These are phyloP conservation scores for Monosporascus sp. DNA, from an alignment of 2,329 filamentous ascomycete species.

Conservation along the genomic window DNA sequence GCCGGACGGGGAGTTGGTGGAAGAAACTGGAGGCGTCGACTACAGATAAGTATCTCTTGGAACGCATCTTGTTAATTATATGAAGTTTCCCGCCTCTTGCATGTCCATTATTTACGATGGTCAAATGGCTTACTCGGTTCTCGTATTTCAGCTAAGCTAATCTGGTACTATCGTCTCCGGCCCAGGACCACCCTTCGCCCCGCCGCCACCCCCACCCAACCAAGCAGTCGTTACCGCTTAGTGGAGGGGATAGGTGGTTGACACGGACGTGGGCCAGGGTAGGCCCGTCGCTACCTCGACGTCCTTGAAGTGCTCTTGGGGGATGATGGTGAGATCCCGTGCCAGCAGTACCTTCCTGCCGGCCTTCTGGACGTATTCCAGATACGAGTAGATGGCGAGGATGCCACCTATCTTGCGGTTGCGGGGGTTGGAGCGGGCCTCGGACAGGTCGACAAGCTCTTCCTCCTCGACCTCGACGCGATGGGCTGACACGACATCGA, in stretches of 20 bases:
- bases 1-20: no score
- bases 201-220: no score
- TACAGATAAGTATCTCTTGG: no score
- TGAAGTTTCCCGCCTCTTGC: no score
- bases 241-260: neutral
- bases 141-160: no score
- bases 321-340: neutral
- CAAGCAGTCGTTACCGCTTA: neutral
- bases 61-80: no score
- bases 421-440: no score
- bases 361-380: neutral
- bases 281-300: neutral
- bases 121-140: no score
- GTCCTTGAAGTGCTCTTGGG: neutral
- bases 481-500: neutral
- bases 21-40: no score
- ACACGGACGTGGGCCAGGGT: neutral
- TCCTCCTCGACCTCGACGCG: neutral
- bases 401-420: neutral
- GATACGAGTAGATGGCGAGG: neutral
- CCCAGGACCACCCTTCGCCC: no score
- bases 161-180: no score
- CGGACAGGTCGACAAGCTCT: neutral
- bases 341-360: neutral
- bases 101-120: no score